Evolutionary conservation across 352 stramenopile species (phyloP), one percentile per base, ranked within the genome.

Genomic region (Phytophthora nicotianae): DNA sequence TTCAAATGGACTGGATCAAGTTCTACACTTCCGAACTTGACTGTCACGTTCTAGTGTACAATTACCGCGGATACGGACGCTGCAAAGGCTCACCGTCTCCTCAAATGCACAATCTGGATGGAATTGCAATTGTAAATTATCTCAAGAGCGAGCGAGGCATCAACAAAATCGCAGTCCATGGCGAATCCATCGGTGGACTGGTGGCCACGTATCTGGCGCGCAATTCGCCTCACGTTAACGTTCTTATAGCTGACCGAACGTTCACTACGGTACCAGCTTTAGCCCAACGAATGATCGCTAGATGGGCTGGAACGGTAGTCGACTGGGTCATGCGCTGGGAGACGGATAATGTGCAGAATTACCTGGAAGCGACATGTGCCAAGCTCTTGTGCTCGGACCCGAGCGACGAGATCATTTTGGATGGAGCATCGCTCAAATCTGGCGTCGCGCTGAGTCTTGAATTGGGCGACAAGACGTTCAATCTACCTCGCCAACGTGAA

Each of bases 1-100:
- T 96, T 46, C 88, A 96, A 35, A 95, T 93, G 81, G 88, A 96
- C 50, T 96, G 88, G 88, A 79, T 93, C 65, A 85, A 89, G 60
- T 94, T 96, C 47, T 96, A 96, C 61, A 93, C 81, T 0, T 51
- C 61, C 26, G 81, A 91, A 1, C 50, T 91, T 4, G 68, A 86
- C 29, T 93, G 83, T 46, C 76, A 95, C 49, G 81, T 96, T 48
- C 72, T 95, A 11, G 70, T 96, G 35, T 96, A 86, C 62, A 96
- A 96, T 65, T 96, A 96, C 52, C 86, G 88, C 11, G 88, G 88
- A 9, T 96, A 96, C 60, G 88, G 88, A 14, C 81, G 86, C 6
- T 91, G 82, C 52, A 69, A 74, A 38, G 86, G 86, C 10, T 72
- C 66, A 16, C 86, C 86, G 5, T 90, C 80, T 1, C 86, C 86